These are phyloP conservation scores for Piper betle DNA, from an alignment of 164 flowering plant genomes.

Conservation along the genomic window DNA sequence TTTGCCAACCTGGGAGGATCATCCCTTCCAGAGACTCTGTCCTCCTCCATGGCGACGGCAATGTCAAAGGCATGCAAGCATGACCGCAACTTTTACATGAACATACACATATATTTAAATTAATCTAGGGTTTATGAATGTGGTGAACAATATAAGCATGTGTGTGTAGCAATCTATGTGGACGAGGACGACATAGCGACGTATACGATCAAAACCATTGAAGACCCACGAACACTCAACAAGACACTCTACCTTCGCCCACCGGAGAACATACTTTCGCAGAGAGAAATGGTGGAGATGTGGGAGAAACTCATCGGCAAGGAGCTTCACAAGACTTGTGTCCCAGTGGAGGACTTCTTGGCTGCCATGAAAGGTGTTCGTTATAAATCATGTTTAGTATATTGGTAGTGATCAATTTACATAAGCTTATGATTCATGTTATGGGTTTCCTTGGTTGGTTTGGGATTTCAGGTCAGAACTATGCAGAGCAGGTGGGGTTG, in stretches of 20 bases:
- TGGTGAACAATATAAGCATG: neutral
- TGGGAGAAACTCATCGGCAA: constrained; percentile 58
- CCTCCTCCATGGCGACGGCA: constrained; percentile 9
- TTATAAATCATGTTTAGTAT: too few species aligned
- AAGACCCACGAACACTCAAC: constrained; percentile 59
- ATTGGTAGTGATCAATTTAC: too few species aligned
- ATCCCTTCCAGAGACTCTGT: constrained; percentile 9
- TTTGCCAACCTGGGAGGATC: constrained; percentile 6
- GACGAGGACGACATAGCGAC: constrained; percentile 59
- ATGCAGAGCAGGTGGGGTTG: constrained; percentile 39
- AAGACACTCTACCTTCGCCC: constrained; percentile 57
- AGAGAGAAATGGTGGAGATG: constrained; percentile 36
- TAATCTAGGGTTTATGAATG: neutral
- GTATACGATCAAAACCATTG: constrained; percentile 49
- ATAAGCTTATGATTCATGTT: neutral
- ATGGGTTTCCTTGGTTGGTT: neutral
- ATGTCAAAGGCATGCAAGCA: constrained; percentile 8
- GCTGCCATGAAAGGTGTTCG: constrained; percentile 30
- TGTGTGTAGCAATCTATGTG: constrained; percentile 33
- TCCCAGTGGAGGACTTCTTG: constrained; percentile 32
- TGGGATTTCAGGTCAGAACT: constrained; percentile 28
- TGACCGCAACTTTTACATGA: neutral
- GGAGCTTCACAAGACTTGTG: constrained; percentile 22
- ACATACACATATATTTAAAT: neutral
- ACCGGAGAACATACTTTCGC: constrained; percentile 47